Evolutionary conservation across 345 rosid genomes (phyloP), one percentile per base, ranked within the genome.

Genomic region (Capsella bursapastoris): DNA sequence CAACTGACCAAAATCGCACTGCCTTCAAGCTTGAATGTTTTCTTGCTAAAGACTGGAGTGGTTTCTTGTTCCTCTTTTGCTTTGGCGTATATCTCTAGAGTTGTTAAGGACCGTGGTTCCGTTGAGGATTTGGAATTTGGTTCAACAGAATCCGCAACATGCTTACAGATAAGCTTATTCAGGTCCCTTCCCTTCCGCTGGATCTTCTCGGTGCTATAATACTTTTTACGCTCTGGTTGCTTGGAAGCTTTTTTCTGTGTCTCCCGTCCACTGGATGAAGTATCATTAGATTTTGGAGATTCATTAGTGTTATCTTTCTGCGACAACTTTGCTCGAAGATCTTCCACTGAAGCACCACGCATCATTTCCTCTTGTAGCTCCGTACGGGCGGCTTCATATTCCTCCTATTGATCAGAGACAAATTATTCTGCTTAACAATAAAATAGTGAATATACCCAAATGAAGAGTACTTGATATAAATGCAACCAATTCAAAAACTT

Each of bases 311-410:
- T 84, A 74, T 81, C 79, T 85, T 79, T 89, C 66, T 85, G 84
- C 57, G 82, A 66, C 71, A 95, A 77, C 71, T 72, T 90, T 72
- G 84, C 81, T 68, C 91, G 94, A 65, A 96, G 82, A 77, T 87
- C 93, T 53, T 86, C 91, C 29, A 89, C 59, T 38, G 97, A 86
- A 81, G 84, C 80, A 64, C 99, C 99, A 70, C 84, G 78, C 68
- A 86, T 86, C 74, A 90, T 76, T 87, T 90, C 94, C 82, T 89
- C 90, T 82, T 77, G 75, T 51, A 96, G 86, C 88, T 96, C 99
- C 60, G 35, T 57, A n/a, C 97, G 91, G 71, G 97, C 99, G 44
- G 89, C 97, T 83, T 96, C 91, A 76, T 90, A 96, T 80, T 96
- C 99, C 85, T 74, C 91, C 98, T 96, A 51, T 44, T 51, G 14